These are phyloP conservation scores for Kazachstania taianensis DNA, from an alignment of 805 yeast genomes.

Conservation along the genomic window DNA sequence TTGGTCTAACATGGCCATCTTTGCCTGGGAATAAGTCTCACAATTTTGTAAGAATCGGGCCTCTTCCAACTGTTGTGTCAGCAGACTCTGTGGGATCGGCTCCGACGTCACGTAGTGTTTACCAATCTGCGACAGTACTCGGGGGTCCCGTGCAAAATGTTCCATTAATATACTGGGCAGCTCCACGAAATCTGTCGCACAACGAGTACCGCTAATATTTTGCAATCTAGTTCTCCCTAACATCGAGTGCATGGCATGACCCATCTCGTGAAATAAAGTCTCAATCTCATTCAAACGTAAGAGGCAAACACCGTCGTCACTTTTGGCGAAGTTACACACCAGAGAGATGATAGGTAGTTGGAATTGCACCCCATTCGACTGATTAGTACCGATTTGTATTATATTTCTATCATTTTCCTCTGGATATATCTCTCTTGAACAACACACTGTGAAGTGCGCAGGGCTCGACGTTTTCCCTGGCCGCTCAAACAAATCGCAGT, in stretches of 20 bases:
- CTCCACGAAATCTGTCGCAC: constrained; percentile 94
- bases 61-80: constrained; percentile 43
- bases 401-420: constrained; percentile 36
- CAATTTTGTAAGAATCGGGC: constrained; percentile 48
- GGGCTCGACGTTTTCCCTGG: constrained; percentile 71
- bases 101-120: constrained; percentile 55
- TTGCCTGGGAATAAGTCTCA: constrained; percentile 77
- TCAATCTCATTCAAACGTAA: constrained; percentile 73
- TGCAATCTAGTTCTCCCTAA: constrained; percentile 83
- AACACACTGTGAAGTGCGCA: constrained; percentile 91
- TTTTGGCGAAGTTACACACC: constrained; percentile 65
- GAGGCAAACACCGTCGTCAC: constrained; percentile 39
- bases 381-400: constrained; percentile 27
- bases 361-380: constrained; percentile 39
- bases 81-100: constrained; percentile 40
- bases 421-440: constrained; percentile 70
- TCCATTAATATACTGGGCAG: constrained; percentile 96
- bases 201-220: constrained; percentile 88
- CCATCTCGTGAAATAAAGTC: constrained; percentile 96
- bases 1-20: constrained; percentile 87
- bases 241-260: constrained; percentile 98
- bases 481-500: constrained; percentile 79
- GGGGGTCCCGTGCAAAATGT: constrained; percentile 71
- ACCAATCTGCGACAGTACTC: constrained; percentile 67
- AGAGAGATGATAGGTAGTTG: constrained; percentile 87